phyloP scores from a whole-genome alignment of 2,329 filamentous ascomycete genomes.

The Bisporella sp. region DNA sequence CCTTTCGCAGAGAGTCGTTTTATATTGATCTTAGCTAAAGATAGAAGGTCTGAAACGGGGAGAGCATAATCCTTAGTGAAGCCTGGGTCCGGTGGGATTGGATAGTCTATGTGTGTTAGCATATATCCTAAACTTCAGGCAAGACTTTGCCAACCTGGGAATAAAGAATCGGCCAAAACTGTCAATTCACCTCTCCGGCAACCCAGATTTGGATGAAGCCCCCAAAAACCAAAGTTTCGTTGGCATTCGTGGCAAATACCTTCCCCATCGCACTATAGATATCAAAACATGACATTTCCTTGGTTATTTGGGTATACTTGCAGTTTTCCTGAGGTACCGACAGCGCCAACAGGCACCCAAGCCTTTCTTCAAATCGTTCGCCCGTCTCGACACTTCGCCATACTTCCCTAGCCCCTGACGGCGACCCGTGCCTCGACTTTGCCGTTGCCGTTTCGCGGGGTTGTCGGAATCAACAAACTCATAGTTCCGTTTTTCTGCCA shows the following conservation, averaged over 20 bases:
- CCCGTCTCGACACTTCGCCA: slow-evolving; percentile 2
- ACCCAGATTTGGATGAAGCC: slow-evolving; percentile 7
- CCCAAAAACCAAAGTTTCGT: slow-evolving; percentile 6
- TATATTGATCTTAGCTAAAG: background rate
- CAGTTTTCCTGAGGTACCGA: slow-evolving; percentile 6
- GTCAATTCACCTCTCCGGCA: slow-evolving; percentile 5
- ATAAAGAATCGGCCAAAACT: slow-evolving; percentile 2
- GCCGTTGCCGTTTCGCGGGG: slow-evolving; percentile 3
- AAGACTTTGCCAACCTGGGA: slow-evolving; percentile 2
- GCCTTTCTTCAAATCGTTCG: slow-evolving; percentile 3
- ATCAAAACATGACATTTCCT: background rate
- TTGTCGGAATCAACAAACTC: slow-evolving; percentile 5
- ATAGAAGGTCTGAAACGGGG: background rate
- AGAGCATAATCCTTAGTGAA: background rate
- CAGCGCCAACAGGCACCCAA: slow-evolving; percentile 6
- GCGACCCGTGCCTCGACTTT: slow-evolving; percentile 1
- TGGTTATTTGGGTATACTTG: background rate
- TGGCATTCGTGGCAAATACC: slow-evolving; percentile 3
- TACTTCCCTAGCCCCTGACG: slow-evolving; percentile 5
- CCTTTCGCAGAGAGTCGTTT: slow-evolving; percentile 1
- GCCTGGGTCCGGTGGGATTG: background rate
- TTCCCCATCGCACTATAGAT: slow-evolving; percentile 1
- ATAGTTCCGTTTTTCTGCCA: slow-evolving; percentile 1
- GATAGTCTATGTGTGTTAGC: slow-evolving; percentile 2
- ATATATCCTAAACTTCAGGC: background rate